A percentile compares a stretch with the other conserved stretches of the same genome.
phyloP scores from a whole-genome alignment of 129 eudicot species.

The Pittosporum tobira region DNA sequence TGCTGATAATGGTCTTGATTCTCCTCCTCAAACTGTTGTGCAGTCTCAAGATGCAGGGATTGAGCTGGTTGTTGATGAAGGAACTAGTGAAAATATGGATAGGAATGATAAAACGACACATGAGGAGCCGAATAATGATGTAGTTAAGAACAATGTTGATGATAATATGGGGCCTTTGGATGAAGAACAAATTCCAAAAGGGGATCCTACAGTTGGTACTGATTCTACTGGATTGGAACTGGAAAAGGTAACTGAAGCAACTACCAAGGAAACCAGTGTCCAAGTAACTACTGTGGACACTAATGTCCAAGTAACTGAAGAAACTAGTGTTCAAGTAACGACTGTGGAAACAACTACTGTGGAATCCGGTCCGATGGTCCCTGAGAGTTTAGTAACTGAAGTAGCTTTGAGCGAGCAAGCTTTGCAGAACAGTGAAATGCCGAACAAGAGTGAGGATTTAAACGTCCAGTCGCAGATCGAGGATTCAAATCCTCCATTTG shows the following conservation, averaged over 20 bases:
- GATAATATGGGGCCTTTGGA: constrained; percentile 17
- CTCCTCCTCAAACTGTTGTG: constrained; percentile 23
- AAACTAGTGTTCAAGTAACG: not conserved
- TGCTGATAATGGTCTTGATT: constrained; percentile 17
- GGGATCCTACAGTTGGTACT: constrained; percentile 12
- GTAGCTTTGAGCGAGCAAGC: constrained; percentile 20
- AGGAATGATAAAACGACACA: constrained; percentile 4
- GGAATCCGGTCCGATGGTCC: constrained; percentile 29
- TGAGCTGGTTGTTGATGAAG: constrained; percentile 16
- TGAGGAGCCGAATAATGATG: constrained; percentile 8
- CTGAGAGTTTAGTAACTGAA: constrained; percentile 26
- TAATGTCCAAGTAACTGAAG: not conserved
- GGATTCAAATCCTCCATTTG: constrained; percentile 31
- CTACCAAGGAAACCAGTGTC: not conserved
- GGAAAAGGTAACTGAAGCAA: constrained; percentile 11
- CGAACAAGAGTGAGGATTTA: constrained; percentile 14
- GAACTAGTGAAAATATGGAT: constrained; percentile 9
- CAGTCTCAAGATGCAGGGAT: constrained; percentile 19
- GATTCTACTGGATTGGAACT: constrained; percentile 21
- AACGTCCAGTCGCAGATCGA: constrained; percentile 26
- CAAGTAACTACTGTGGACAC: not conserved
- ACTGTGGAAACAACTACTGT: not conserved
- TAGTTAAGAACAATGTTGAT: constrained; percentile 15
- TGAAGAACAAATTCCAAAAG: constrained; percentile 22
- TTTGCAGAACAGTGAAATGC: constrained; percentile 14